Evolutionary conservation across 1,139 yeast species (phyloP), one percentile per base, ranked within the genome.

Genomic region (Citeromyces hawaiiensis): DNA sequence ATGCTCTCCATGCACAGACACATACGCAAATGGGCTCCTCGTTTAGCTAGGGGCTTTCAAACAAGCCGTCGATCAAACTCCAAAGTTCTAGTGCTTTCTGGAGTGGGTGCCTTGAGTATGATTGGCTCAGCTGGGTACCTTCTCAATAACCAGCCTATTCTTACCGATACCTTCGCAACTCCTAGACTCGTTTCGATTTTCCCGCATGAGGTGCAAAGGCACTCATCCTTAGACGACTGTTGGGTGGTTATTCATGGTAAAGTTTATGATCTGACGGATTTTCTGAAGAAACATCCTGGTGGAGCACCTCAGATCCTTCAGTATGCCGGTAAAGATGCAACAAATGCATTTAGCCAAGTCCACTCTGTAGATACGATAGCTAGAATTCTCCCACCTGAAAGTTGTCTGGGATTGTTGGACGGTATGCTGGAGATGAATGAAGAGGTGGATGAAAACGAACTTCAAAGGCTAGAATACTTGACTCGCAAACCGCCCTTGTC

Each of bases 251-350:
- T 77, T 39, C 69, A 73, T 48, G 66, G 69, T 35, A 77, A 74
- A 30, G 61, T 83, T 27, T 77, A 87, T 55, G 86, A 88, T 55
- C 70, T 87, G 45, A 82, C 73, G 42, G 68, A 74, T 11, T 62
- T 76, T 46, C 56, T 59, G 37, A 46, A 51, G 7, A 38, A 39
- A 14, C 57, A 64, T 37, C 68, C 69, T 1, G 62, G 62, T 5
- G 54, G 66, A 16, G 54, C 49, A 16, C 50, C 51, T 14, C 51
- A 59, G 34, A 50, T 60, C 6, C 53, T 79, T 36, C 72, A 72
- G 46, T 85, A 76, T 55, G 96, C 94, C 2, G 97, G 97, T 10
- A 79, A 75, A 48, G 97, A 88, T 54, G 96, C 95, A 2, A 82
- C 94, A 2, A 82, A 79, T 48, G 78, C 85, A 42, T 88, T 87